A percentile compares a stretch with the other conserved stretches of the same genome.
Conservation (phyloP, 768 basidiomycete genomes). For the Tephrocybe sp. region DNA sequence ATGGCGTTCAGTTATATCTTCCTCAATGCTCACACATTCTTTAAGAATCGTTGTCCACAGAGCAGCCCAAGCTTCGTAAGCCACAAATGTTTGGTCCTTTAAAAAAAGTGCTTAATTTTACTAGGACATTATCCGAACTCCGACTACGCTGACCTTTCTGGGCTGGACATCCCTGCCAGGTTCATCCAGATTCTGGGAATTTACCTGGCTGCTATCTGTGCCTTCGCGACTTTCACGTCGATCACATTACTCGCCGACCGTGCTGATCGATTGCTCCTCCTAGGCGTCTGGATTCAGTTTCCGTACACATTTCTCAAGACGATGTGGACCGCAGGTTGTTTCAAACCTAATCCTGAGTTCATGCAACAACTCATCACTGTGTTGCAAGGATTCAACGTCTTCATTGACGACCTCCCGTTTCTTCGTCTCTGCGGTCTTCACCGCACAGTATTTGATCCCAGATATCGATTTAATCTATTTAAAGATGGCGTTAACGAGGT, state of each 20-base stretch:
- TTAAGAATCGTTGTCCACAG: background rate
- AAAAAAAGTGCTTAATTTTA: slow-evolving; percentile 18
- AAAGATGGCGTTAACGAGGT: slow-evolving; percentile 33
- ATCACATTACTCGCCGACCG: background rate
- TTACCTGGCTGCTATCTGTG: background rate
- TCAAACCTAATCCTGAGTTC: background rate
- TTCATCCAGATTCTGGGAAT: background rate
- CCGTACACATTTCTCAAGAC: slow-evolving; percentile 25
- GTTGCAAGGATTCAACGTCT: slow-evolving; percentile 38
- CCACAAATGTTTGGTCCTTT: background rate
- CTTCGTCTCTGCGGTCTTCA: slow-evolving; percentile 38
- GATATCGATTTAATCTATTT: slow-evolving; percentile 33
- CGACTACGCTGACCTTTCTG: background rate
- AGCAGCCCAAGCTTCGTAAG: slow-evolving; percentile 14
- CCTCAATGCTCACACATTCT: background rate
- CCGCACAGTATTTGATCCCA: slow-evolving; percentile 34
- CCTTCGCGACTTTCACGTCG: background rate
- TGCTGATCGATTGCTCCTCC: slow-evolving; percentile 30
- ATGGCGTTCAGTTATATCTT: background rate
- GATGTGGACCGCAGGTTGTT: background rate
- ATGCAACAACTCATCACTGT: background rate
- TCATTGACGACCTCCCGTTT: slow-evolving; percentile 35
- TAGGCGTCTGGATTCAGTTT: slow-evolving; percentile 27
- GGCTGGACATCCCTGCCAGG: background rate
- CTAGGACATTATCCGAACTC: slow-evolving; percentile 15